Conservation (phyloP, 208 protist genomes). For the Leishmania gerbilli region DNA sequence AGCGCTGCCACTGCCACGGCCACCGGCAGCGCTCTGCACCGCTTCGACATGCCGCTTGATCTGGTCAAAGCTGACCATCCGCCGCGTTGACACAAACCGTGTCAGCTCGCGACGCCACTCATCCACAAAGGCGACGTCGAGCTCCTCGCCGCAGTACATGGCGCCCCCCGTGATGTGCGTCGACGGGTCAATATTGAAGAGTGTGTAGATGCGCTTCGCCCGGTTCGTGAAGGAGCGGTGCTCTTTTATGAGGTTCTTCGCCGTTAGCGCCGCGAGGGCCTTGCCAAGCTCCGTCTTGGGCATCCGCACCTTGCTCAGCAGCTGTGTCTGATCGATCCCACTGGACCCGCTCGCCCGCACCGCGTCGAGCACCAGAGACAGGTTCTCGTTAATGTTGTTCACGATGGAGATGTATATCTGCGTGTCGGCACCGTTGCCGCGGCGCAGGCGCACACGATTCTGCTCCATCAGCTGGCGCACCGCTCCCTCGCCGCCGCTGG, state of each 20-base stretch:
- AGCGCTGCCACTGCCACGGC: background rate
- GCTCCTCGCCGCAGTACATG: constrained; percentile 83
- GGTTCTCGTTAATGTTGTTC: constrained; percentile 58
- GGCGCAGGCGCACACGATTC: constrained; percentile 48
- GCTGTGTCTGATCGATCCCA: constrained; percentile 75
- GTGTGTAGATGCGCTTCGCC: constrained; percentile 81
- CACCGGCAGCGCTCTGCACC: constrained; percentile 23
- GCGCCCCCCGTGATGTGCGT: constrained; percentile 77
- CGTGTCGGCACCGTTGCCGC: constrained; percentile 36
- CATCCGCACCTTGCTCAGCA: constrained; percentile 58
- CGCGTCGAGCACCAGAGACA: constrained; percentile 63
- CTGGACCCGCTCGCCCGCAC: constrained; percentile 63
- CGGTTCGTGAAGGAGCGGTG: constrained; percentile 80
- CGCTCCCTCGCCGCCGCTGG: constrained; percentile 37
- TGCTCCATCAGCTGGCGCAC: constrained; percentile 62
- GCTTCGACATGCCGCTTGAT: constrained; percentile 55
- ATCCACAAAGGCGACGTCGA: constrained; percentile 82
- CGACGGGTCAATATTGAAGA: constrained; percentile 81
- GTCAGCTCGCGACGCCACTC: constrained; percentile 51
- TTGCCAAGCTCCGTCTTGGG: constrained; percentile 76
- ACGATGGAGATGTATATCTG: constrained; percentile 64
- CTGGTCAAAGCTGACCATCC: constrained; percentile 62
- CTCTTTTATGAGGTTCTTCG: constrained; percentile 73
- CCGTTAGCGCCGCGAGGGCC: constrained; percentile 49
- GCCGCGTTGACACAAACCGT: constrained; percentile 32